A percentile compares a stretch with the other conserved stretches of the same genome.
Evolutionary conservation across 805 yeast species (phyloP).

Genomic region (Soucietia sequanensis): DNA sequence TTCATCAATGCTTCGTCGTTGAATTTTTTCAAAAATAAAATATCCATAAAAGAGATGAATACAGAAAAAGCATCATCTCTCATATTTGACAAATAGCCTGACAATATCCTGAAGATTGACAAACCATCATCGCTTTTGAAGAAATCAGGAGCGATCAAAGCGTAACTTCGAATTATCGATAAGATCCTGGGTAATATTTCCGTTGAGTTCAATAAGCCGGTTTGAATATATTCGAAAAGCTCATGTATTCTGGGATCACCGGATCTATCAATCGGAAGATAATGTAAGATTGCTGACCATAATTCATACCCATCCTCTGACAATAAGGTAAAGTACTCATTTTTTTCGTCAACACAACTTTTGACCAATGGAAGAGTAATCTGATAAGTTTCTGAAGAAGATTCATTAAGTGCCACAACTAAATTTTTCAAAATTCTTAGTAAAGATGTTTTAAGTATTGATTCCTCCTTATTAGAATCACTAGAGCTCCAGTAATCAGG

Average conservation of each 20-base stretch:
- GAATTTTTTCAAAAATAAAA: conserved; percentile 36
- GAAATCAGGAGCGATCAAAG: conserved; percentile 45
- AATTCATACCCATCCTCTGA: conserved; percentile 86
- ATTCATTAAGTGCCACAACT: conserved; percentile 53
- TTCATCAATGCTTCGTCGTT: conserved; percentile 24
- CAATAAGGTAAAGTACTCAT: conserved; percentile 48
- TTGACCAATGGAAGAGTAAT: conserved; percentile 65
- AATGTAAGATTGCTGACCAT: conserved; percentile 71
- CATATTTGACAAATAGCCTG: conserved; percentile 56
- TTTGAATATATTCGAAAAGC: conserved; percentile 50
- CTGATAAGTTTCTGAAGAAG: conserved; percentile 47
- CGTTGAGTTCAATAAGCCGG: conserved; percentile 67
- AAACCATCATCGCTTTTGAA: conserved; percentile 36
- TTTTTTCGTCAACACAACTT: conserved; percentile 54
- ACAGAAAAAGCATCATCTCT: conserved; percentile 69
- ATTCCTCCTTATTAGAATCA: conserved; percentile 35
- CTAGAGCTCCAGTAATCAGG: conserved; percentile 77
- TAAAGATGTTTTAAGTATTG: conserved; percentile 38
- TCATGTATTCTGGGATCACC: conserved; percentile 27
- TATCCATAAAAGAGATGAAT: conserved; percentile 54
- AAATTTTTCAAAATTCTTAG: conserved; percentile 57
- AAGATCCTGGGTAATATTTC: conserved; percentile 68
- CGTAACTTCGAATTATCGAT: conserved; percentile 62
- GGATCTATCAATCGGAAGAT: conserved; percentile 43
- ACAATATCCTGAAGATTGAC: conserved; percentile 47